Evolutionary conservation across 106 monocot species (phyloP), one percentile per base, ranked within the genome.

Genomic region (Amphibolis antarctica): DNA sequence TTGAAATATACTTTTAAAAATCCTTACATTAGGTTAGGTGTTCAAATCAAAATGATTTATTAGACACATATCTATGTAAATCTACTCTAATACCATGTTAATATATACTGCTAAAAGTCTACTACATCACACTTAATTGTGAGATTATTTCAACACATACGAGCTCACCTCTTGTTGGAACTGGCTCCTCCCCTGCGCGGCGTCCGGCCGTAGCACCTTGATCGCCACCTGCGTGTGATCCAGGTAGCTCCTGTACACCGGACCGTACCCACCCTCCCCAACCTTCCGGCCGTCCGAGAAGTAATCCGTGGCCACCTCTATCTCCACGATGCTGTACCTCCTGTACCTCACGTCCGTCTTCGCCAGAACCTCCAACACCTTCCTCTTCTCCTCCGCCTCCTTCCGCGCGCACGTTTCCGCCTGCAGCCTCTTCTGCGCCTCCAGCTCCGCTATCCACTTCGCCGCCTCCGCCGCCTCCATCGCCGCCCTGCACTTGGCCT

Each of bases 211-310:
- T 1, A 87, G 82, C 60, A 87, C 60, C 71, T 92, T 92, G 46
- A 92, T 72, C 6, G 92, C 92, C 46, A 87, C 92, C 17, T 52
- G 55, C 19, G 79, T 82, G 42, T 86, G 79, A 73, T 92, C 86
- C 42, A 92, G 72, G 23, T 69, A 72, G 12, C 79, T 71, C 57
- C 73, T 83, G 48, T 69, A 92, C 24, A 92, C 92, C 15, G 92
- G 92, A 1, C 92, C 92, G 51, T 92, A 92, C 1, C 87, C 92
- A 52, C 92, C 92, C 50, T 85, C 85, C 9, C 85, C 85, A 15
- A 85, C 70, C 70, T 81, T 81, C 4, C 75, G 69, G 1, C 51
- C 57, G 28, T 73, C 57, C 15, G 78, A 66, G 53, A 81, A 85
- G 28, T 76, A 75, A 28, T 81, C 56, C 5, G 85, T 85, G 1